Conservation (phyloP, 495 filamentous ascomycete species). For the Podospora comata region DNA sequence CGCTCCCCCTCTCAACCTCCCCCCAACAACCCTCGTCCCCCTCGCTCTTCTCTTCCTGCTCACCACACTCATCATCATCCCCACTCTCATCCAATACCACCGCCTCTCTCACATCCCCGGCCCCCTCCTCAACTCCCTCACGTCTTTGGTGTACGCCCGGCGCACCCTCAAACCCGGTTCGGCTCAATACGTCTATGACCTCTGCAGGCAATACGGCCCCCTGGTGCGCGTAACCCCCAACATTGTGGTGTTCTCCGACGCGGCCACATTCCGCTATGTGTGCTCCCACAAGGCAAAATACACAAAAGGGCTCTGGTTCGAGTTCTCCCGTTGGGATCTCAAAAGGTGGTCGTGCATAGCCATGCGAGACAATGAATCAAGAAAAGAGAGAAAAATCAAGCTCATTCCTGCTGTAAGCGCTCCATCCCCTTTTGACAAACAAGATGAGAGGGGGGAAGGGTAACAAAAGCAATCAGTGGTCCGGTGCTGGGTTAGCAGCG, state of each 20-base stretch:
- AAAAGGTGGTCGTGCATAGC: slow-evolving; percentile 35
- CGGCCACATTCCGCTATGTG: slow-evolving; percentile 28
- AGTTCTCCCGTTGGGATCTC: slow-evolving; percentile 26
- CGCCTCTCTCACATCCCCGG: slow-evolving; percentile 1
- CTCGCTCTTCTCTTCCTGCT: neutral
- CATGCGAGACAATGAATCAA: slow-evolving; percentile 6
- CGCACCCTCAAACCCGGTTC: neutral
- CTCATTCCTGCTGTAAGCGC: neutral
- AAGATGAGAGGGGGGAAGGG: no score
- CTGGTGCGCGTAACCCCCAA: slow-evolving; percentile 40
- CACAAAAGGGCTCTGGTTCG: slow-evolving; percentile 27
- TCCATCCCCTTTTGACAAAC: no score
- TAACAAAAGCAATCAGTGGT: neutral
- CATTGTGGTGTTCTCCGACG: slow-evolving; percentile 22
- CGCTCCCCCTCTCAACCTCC: neutral
- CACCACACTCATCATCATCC: neutral
- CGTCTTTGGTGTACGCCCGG: neutral
- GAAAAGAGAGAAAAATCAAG: neutral
- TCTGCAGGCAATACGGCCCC: slow-evolving; percentile 30
- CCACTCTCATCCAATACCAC: neutral
- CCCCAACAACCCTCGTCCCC: neutral
- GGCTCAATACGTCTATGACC: neutral
- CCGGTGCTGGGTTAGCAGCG: neutral
- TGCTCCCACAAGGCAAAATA: slow-evolving; percentile 26
- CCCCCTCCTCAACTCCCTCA: neutral